Evolutionary conservation across 1,284 basidiomycete genomes (phyloP), one percentile per base, ranked within the genome.

Genomic region (Sporisorium exsertum): DNA sequence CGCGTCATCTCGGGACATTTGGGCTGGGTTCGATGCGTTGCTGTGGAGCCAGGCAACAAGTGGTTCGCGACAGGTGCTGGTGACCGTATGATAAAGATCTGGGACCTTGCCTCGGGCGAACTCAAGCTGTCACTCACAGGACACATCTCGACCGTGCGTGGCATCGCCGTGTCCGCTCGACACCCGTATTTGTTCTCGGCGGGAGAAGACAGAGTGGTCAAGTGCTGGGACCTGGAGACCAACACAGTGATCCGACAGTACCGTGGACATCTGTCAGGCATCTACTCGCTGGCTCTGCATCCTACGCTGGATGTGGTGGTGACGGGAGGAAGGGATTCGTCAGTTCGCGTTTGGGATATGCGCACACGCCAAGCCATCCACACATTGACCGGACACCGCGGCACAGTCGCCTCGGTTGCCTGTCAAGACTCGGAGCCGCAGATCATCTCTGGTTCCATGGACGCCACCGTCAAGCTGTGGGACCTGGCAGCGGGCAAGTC

Each of bases 231-330:
- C 84, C 87, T 99, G 59, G 97, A 99, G 87, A 92, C 93, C 22
- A 99, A 99, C 89, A 97, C 97, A 86, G 96, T 99, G 72, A 98
- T 99, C 73, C 90, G 96, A 45, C 95, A 98, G 86, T 99, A 99
- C 86, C 95, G 97, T 84, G 96, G 96, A 1, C 96, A 99, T 86
- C 89, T 97, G 40, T 97, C 95, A 1, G 96, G 97, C 55, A 95
- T 99, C 24, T 99, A 99, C 84, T 69, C 78, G 45, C 59, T 84
- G 22, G 88, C 91, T 40, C 88, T 99, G 10, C 97, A 99, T 82
- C 97, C 96, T 1, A 98, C 96, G 0, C 90, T 99, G 46, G 96
- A 99, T 81, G 89, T 99, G 0, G 90, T 99, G 22, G 94, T 97
- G 37, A 98, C 96, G 0, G 91, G 93, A 4, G 96, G 97, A 49